Evolutionary conservation across 1,284 basidiomycete species (phyloP), one percentile per base, ranked within the genome.

Genomic region (Leucoagaricus sp.): DNA sequence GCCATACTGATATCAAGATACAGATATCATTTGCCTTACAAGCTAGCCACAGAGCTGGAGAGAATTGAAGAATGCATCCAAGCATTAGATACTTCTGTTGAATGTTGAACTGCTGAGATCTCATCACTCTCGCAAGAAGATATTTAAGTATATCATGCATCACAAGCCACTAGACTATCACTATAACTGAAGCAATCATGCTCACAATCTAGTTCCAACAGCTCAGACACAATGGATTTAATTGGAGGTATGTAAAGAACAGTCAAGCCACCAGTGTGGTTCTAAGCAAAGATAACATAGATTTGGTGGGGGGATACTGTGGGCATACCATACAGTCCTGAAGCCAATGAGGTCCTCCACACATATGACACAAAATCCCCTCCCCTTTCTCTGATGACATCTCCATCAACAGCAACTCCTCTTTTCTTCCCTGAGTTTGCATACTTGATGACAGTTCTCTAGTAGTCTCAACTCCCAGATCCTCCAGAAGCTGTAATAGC

Each of bases 201-300:
- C n/a, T n/a, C n/a, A n/a, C n/a, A n/a, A n/a, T n/a, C n/a, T n/a
- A n/a, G n/a, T n/a, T n/a, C n/a, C n/a, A n/a, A n/a, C n/a, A n/a
- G n/a, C n/a, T n/a, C n/a, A n/a, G 21, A 40, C 13, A n/a, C 4
- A n/a, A n/a, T 12, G 36, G 12, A 40, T 19, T 40, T n/a, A n/a
- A n/a, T n/a, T n/a, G n/a, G n/a, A n/a, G n/a, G n/a, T n/a, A 19
- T 46, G 53, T 26, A 44, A 17, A 3, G 54, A 48, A 42, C 54
- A 56, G 33, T 56, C 54, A 8, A 56, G 31, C 54, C 54, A 56
- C 48, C 54, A 56, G 26, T 56, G 54, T 3, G 47, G 47, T 26
- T 56, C 48, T 28, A 56, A 48, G 28, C 54, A 56, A 8, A 56
- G 13, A 45, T 56, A 56, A 38, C 54, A 56, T 13, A 56, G 40